phyloP scores from a whole-genome alignment of 306 rosid species.

The Gleditsia sinensis region DNA sequence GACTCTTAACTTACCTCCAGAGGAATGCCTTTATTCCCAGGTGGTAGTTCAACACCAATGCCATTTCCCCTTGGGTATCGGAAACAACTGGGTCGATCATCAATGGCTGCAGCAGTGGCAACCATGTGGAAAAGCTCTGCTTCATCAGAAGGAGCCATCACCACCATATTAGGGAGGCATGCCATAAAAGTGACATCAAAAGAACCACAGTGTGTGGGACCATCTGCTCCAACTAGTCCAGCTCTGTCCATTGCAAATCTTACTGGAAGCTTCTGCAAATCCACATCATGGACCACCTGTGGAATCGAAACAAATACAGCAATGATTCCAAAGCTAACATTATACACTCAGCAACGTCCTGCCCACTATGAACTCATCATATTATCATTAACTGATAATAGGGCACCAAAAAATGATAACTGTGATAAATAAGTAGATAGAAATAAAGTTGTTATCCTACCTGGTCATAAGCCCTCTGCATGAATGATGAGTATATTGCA shows the following conservation, averaged over 20 bases:
- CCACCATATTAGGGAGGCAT: constrained; percentile 99
- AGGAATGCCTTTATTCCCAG: constrained; percentile 85
- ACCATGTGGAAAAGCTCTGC: constrained; percentile 95
- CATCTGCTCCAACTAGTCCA: constrained; percentile 96
- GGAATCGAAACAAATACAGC: constrained; percentile 31
- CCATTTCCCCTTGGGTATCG: constrained; percentile 96
- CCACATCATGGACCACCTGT: constrained; percentile 98
- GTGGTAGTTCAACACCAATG: constrained; percentile 72
- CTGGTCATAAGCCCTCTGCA: constrained; percentile 99
- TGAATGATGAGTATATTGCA: constrained; percentile 91
- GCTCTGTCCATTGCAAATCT: constrained; percentile 99
- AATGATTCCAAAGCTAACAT: not conserved
- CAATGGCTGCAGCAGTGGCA: constrained; percentile 90
- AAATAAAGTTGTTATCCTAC: constrained; percentile 39
- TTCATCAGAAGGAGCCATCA: constrained; percentile 98
- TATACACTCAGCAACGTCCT: not conserved
- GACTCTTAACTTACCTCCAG: constrained; percentile 46
- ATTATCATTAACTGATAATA: constrained; percentile 10
- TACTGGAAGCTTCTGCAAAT: constrained; percentile 90
- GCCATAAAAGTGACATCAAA: constrained; percentile 98
- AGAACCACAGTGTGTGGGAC: constrained; percentile 87
- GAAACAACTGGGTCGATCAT: constrained; percentile 95
- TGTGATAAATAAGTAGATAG: constrained; percentile 13
- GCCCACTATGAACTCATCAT: not conserved
- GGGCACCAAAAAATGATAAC: not conserved